Evolutionary conservation across 768 basidiomycete species (phyloP).

Genomic region (Trametes elegans): DNA sequence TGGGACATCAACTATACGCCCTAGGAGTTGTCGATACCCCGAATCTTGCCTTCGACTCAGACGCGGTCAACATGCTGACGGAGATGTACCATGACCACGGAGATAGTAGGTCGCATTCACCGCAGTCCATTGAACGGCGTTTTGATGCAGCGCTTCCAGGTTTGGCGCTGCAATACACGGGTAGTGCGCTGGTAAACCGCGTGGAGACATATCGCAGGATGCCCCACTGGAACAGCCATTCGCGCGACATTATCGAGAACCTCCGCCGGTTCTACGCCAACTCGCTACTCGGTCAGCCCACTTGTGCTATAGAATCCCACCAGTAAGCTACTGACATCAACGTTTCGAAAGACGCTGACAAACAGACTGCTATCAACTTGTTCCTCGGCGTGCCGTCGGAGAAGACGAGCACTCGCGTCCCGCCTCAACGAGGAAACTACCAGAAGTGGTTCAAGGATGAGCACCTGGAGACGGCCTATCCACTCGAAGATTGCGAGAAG

Average conservation of each 20-base stretch:
- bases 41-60: constrained; percentile 86
- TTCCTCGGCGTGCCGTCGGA: constrained; percentile 75
- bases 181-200: constrained; percentile 92
- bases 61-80: constrained; percentile 94
- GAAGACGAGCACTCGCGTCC: constrained; percentile 42
- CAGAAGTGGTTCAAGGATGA: constrained; percentile 81
- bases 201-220: constrained; percentile 95
- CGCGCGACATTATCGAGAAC: constrained; percentile 93
- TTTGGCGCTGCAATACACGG: constrained; percentile 94
- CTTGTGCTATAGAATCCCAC: neutral
- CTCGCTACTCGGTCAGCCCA: constrained; percentile 69
- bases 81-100: constrained; percentile 99
- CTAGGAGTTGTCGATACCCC: constrained; percentile 87
- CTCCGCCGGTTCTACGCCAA: constrained; percentile 94
- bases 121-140: neutral
- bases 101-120: constrained; percentile 63
- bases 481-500: constrained; percentile 59
- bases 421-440: constrained; percentile 68
- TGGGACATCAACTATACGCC: constrained; percentile 94
- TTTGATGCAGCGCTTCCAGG: constrained; percentile 43
- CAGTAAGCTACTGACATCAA: neutral
- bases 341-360: constrained; percentile 77
- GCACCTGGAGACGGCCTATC: constrained; percentile 67
- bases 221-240: constrained; percentile 97
- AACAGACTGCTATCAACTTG: constrained; percentile 96